Base-by-base conservation (phyloP, 306 rosid genomes). In the Quercus aquifolioides region DNA sequence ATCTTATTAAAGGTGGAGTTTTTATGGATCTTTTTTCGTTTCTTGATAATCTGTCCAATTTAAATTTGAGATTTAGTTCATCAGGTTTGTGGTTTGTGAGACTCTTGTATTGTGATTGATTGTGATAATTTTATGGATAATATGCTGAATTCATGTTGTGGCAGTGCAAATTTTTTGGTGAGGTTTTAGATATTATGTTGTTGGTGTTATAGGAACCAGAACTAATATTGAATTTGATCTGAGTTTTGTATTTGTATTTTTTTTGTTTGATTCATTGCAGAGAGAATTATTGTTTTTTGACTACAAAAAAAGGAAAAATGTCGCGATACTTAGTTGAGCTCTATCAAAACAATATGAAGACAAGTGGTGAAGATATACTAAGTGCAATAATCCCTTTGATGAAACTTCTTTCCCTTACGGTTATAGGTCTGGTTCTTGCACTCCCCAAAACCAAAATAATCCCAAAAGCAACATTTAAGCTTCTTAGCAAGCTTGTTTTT, bases 401-500 rank as follows among this genome's bases (percentile, higher is more conserved):
- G 89, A 94, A 94, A 74, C 89, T 94, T 58, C 87, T 92, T 6
- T 77, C 90, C 71, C 89, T 92, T 23, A 84, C 98, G 5, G 85
- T 87, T 58, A 85, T 92, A 28, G 96, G 98, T 14, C 68, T 92
- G 31, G 76, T 92, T 78, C 92, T 92, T 75, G 91, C 94, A 19
- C 81, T 89, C 80, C 96, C 96, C 10, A 94, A 49, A 78, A 71
- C 64, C 79, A 85, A 85, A 64, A 80, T 94, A 46, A 89, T 94
- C 77, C 97, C 98, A 28, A 92, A 56, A 79, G 91, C 88, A 0
- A 90, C 98, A 5, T 88, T 90, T 69, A 90, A 76, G 75, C 97
- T 94, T 60, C 92, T 94, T 14, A 89, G 97, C 89, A 90, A 94
- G 84, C 94, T 92, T 59, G 97, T 94, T 5, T 94, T 94, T 60